Conservation (phyloP, 2,329 filamentous ascomycete species). For the Cladosporium sp. region DNA sequence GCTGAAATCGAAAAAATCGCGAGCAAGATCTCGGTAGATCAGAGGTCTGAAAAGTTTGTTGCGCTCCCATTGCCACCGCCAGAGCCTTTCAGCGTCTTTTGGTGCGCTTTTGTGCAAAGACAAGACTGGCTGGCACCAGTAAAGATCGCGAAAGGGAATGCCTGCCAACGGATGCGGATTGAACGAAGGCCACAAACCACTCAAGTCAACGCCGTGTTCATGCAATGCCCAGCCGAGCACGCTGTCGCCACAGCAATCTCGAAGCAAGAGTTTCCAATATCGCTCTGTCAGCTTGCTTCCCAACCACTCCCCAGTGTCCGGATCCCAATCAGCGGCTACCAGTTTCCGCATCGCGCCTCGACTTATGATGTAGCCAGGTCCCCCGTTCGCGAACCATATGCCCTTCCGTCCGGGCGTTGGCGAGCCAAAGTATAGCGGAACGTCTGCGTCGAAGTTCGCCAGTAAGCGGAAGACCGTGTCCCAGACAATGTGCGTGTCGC, state of each 20-base stretch:
- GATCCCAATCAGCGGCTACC: conserved; percentile 24
- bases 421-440: conserved; percentile 45
- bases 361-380: conserved; percentile 46
- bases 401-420: conserved; percentile 38
- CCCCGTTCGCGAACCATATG: conserved; percentile 48
- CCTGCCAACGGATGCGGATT: conserved; percentile 47
- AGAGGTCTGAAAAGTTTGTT: background rate
- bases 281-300: conserved; percentile 30
- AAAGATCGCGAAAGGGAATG: conserved; percentile 43
- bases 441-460: conserved; percentile 40
- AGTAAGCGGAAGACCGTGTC: conserved; percentile 43
- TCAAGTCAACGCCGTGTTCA: conserved; percentile 33
- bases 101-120: conserved; percentile 48
- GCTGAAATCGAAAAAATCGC: conserved; percentile 22
- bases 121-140: conserved; percentile 51
- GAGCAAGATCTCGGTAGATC: conserved; percentile 17
- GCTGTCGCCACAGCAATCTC: conserved; percentile 51
- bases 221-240: conserved; percentile 46
- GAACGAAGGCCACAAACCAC: conserved; percentile 49
- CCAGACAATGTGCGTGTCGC: conserved; percentile 47
- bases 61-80: conserved; percentile 39
- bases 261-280: conserved; percentile 38
- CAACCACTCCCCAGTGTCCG: conserved; percentile 34
- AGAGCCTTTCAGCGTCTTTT: conserved; percentile 16
- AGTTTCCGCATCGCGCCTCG: conserved; percentile 43